phyloP scores from a whole-genome alignment of 495 filamentous ascomycete genomes.

The Penicillium samsonianum region DNA sequence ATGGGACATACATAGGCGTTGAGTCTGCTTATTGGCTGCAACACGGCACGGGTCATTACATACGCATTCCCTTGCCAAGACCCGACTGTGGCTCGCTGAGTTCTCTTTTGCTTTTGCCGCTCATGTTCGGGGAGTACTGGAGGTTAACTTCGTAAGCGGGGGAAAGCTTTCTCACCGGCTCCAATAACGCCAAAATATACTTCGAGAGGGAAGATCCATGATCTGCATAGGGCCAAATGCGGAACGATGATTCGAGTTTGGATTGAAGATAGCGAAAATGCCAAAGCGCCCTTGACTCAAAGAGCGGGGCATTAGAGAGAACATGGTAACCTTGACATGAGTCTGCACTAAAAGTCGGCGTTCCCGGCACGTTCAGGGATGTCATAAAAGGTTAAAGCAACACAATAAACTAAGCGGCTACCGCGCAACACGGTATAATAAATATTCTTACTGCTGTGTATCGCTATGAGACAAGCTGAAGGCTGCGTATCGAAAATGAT shows the following conservation, averaged over 20 bases:
- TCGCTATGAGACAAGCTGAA: not conserved
- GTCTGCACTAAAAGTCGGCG: constrained; percentile 1
- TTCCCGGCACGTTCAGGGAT: constrained; percentile 12
- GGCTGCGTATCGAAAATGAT: not conserved
- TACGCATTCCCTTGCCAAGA: constrained; percentile 22
- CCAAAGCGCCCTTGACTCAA: constrained; percentile 1
- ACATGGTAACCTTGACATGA: constrained; percentile 10
- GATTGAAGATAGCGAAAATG: constrained; percentile 3
- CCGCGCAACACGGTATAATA: constrained; percentile 18
- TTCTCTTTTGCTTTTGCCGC: constrained; percentile 3
- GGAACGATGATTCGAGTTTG: constrained; percentile 5
- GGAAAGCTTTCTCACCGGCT: constrained; percentile 11
- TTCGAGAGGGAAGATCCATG: constrained; percentile 10
- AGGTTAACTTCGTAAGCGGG: constrained; percentile 11
- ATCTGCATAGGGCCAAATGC: constrained; percentile 15
- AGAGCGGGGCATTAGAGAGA: constrained; percentile 10
- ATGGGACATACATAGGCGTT: constrained; percentile 16
- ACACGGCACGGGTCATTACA: constrained; percentile 25
- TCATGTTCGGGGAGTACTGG: constrained; percentile 12
- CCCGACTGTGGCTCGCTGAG: constrained; percentile 26
- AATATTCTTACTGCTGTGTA: not conserved
- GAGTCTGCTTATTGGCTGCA: constrained; percentile 21
- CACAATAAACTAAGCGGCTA: constrained; percentile 18
- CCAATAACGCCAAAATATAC: constrained; percentile 11
- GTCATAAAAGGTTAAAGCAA: constrained; percentile 8